Evolutionary conservation across 345 rosid genomes (phyloP), one percentile per base, ranked within the genome.

Genomic region (Hypericum perforatum): DNA sequence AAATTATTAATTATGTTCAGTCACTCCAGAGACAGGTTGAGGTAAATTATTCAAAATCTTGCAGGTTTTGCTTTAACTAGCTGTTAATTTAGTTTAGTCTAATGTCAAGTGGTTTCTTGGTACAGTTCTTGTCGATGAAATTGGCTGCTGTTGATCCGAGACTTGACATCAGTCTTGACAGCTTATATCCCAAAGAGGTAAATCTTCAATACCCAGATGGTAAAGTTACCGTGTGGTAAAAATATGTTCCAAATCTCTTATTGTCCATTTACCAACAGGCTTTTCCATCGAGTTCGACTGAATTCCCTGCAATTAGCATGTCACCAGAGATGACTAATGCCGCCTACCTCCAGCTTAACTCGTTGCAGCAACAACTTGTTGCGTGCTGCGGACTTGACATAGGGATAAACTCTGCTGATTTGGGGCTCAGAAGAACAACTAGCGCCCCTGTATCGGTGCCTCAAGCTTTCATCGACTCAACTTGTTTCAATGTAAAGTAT

Each of bases 1-100:
- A 91, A 63, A 79, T 87, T 56, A 91, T 91, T 60, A 84, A 79
- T 72, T 78, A 88, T 71, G 92, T 83, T 59, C 89, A 81, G 65
- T 85, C 86, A 56, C 77, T 84, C 32, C 94, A 90, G 49, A 67
- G 77, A 60, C 95, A 82, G 74, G 86, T 82, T 1, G 91, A 82
- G 81, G 95, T 86, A 67, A 54, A 37, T 45, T 4, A 8, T 14
- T 2, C 43, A 0, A 8, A 3, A 43, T 13, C 22, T 7, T 14
- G 13, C 12, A 9, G 10, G 11, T 29, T 41, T 11, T 43, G 43
- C 45, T 41, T 5, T 56, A 15, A 36, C 6, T 41, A 39, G 32
- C 32, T 22, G 32, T 11, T 7, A 16, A 16, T 9, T n/a, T 49
- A 7, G 14, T 49, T 7, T 29, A 10, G 39, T 29, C 11, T 16